phyloP scores from a whole-genome alignment of 1,139 yeast species.

The Arxiozyma heterogenica region DNA sequence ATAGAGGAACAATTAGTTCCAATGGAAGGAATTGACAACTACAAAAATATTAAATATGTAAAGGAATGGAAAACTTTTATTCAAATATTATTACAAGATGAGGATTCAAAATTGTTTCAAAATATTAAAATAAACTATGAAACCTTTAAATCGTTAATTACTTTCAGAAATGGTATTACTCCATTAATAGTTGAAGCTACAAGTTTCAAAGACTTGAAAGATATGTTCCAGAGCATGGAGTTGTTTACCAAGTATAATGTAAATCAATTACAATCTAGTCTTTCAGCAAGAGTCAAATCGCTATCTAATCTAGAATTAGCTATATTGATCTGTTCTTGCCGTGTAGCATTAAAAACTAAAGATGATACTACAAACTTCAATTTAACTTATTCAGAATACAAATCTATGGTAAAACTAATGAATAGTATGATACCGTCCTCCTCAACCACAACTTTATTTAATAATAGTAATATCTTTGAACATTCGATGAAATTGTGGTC shows the following conservation, averaged over 20 bases:
- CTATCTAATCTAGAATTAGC: conserved; percentile 64
- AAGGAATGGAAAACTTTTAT: conserved; percentile 46
- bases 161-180: conserved; percentile 44
- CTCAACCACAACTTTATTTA: conserved; percentile 27
- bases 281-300: conserved; percentile 30
- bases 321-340: conserved; percentile 61
- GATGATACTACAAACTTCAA: conserved; percentile 56
- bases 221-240: conserved; percentile 13
- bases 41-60: conserved; percentile 10
- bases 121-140: conserved; percentile 42
- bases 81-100: conserved; percentile 26
- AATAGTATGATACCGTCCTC: conserved; percentile 39
- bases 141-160: conserved; percentile 51
- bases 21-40: conserved; percentile 20
- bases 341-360: conserved; percentile 55
- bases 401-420: conserved; percentile 41
- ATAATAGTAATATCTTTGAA: conserved; percentile 29
- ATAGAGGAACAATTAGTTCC: conserved; percentile 30
- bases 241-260: conserved; percentile 17
- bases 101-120: conserved; percentile 30
- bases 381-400: conserved; percentile 69
- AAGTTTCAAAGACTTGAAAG: conserved; percentile 11
- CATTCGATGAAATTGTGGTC: conserved; percentile 42
- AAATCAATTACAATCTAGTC: conserved; percentile 25
- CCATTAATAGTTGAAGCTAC: conserved; percentile 33